phyloP scores from a whole-genome alignment of 2,329 filamentous ascomycete genomes.

The Mycogone perniciosa region DNA sequence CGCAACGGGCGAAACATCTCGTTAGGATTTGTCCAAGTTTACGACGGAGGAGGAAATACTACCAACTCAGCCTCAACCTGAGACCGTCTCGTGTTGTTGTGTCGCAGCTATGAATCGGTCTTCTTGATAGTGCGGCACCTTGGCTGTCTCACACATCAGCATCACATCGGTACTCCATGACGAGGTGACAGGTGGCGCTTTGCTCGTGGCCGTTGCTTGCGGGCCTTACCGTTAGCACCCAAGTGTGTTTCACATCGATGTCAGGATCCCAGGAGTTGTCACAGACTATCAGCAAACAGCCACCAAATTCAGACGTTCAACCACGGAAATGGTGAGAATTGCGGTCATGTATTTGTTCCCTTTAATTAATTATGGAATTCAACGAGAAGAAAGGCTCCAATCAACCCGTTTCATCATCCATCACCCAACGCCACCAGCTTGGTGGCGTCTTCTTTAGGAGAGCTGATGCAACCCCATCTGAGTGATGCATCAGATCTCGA shows the following conservation, averaged over 20 bases:
- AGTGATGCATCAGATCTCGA: no score
- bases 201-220: not conserved
- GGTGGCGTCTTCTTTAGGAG: no score
- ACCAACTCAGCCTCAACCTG: not conserved
- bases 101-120: not conserved
- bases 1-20: no score
- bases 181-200: not conserved
- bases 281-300: not conserved
- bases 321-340: not conserved
- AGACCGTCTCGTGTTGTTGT: not conserved
- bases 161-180: not conserved
- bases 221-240: not conserved
- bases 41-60: no score
- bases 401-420: no score
- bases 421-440: no score
- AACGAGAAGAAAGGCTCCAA: no score
- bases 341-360: no score
- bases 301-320: not conserved
- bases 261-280: conserved; percentile 6
- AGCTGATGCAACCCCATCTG: no score
- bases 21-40: no score
- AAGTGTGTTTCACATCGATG: conserved; percentile 6
- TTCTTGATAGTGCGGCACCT: conserved; percentile 9
- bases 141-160: conserved; percentile 6
- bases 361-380: no score